phyloP scores from a whole-genome alignment of 1,284 basidiomycete genomes.

The Tremellales sp. region DNA sequence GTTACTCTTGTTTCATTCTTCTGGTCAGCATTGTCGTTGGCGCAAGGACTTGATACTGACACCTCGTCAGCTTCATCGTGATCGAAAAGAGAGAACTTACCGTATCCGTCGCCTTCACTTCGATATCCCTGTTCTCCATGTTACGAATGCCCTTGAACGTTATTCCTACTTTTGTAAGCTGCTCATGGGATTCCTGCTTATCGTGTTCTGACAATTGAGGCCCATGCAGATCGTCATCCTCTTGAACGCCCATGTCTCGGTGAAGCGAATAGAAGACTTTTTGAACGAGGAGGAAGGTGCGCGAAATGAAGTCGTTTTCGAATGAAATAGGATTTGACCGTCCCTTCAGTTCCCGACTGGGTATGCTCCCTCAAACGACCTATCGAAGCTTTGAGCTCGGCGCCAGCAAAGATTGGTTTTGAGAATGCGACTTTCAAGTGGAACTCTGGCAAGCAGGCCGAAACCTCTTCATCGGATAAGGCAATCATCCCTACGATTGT shows the following conservation, averaged over 20 bases:
- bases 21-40: conserved; percentile 22
- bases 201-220: background rate
- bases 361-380: conserved; percentile 60
- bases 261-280: conserved; percentile 76
- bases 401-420: conserved; percentile 57
- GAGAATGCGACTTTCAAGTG: conserved; percentile 65
- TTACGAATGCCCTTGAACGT: conserved; percentile 54
- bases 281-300: conserved; percentile 69
- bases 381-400: conserved; percentile 12
- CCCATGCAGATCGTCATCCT: conserved; percentile 27
- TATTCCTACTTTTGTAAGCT: conserved; percentile 36
- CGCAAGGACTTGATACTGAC: background rate
- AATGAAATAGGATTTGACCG: background rate
- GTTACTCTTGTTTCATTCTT: conserved; percentile 49
- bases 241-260: conserved; percentile 63
- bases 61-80: conserved; percentile 40
- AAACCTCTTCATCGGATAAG: conserved; percentile 19
- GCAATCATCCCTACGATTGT: conserved; percentile 18
- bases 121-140: conserved; percentile 50
- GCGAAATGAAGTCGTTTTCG: conserved; percentile 3
- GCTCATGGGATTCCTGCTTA: background rate
- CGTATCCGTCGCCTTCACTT: conserved; percentile 49
- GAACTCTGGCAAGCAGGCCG: conserved; percentile 53
- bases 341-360: conserved; percentile 57
- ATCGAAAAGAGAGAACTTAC: conserved; percentile 47